Conservation (phyloP, 306 rosid genomes). For the Quercus parvula region DNA sequence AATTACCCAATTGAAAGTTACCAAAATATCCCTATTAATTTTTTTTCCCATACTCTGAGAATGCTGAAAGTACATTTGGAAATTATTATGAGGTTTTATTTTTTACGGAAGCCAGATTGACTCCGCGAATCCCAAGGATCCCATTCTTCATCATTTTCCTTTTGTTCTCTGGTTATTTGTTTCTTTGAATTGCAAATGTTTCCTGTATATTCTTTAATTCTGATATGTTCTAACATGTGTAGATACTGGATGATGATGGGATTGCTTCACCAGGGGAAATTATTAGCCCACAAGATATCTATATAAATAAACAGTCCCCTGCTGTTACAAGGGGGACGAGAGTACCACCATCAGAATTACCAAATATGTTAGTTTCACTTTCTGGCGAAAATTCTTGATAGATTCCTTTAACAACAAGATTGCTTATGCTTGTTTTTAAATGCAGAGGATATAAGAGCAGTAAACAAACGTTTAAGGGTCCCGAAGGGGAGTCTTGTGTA, state of each 20-base stretch:
- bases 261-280: conserved; percentile 94
- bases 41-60: background rate
- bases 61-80: too few relatives aligned
- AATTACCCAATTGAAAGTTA: background rate
- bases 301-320: conserved; percentile 70
- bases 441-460: conserved; percentile 54
- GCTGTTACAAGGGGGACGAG: conserved; percentile 30
- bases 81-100: too few relatives aligned
- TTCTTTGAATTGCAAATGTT: conserved; percentile 1
- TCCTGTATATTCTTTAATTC: background rate
- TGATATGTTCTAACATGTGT: conserved; percentile 11
- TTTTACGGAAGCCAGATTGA: too few relatives aligned
- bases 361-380: conserved; percentile 46
- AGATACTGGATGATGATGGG: conserved; percentile 92
- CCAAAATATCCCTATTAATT: background rate
- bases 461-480: conserved; percentile 50
- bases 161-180: background rate
- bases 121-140: background rate
- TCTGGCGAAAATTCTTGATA: background rate
- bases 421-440: conserved; percentile 21
- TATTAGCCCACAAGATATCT: conserved; percentile 59
- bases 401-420: background rate
- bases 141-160: background rate
- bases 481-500: conserved; percentile 75
- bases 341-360: conserved; percentile 44